Conservation (phyloP, 495 filamentous ascomycete species). For the Chaetomium fimeti region DNA sequence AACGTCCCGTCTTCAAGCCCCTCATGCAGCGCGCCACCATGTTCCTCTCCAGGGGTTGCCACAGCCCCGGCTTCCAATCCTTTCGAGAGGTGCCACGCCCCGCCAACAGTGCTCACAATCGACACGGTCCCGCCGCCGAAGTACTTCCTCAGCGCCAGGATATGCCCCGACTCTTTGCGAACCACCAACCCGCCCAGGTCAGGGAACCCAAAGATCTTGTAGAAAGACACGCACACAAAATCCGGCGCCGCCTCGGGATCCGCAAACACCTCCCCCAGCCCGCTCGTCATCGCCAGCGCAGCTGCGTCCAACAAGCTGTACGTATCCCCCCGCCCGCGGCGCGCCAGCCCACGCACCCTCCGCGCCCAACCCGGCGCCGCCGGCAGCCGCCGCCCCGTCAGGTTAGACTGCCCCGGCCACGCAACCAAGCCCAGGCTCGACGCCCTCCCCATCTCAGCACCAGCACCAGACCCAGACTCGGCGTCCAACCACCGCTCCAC, state of each 20-base stretch:
- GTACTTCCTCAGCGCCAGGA: slow-evolving; percentile 62
- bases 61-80: slow-evolving; percentile 34
- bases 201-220: slow-evolving; percentile 82
- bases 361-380: slow-evolving; percentile 62
- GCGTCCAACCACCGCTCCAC: slow-evolving; percentile 62
- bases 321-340: slow-evolving; percentile 38
- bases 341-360: slow-evolving; percentile 45
- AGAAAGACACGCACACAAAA: slow-evolving; percentile 69
- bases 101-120: slow-evolving; percentile 58
- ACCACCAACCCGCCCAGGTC: slow-evolving; percentile 72
- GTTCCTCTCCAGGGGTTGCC: not conserved
- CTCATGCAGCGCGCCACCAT: slow-evolving; percentile 52
- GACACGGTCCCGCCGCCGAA: slow-evolving; percentile 80
- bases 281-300: slow-evolving; percentile 65
- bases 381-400: slow-evolving; percentile 64
- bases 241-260: slow-evolving; percentile 63
- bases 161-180: slow-evolving; percentile 59
- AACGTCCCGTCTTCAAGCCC: slow-evolving; percentile 74
- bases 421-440: slow-evolving; percentile 60
- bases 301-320: slow-evolving; percentile 73
- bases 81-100: slow-evolving; percentile 65
- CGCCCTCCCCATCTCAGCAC: not conserved
- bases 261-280: slow-evolving; percentile 56
- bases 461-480: not conserved
- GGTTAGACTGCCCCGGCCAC: slow-evolving; percentile 77